Conservation (phyloP, 257 asterid genomes). For the Przewalskia tangutica region DNA sequence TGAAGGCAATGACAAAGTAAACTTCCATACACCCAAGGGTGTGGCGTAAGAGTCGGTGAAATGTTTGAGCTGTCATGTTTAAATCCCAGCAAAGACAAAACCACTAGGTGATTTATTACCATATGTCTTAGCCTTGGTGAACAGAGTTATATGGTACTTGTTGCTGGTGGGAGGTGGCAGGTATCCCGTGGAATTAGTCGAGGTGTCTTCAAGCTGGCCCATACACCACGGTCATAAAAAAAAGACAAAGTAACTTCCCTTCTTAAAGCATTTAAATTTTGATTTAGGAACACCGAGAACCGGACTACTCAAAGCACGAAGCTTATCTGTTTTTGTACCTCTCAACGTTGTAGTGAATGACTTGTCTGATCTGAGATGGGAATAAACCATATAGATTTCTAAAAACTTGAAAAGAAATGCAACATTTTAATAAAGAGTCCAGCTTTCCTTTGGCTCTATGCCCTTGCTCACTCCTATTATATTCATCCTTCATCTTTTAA, state of each 20-base stretch:
- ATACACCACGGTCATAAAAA: too few species aligned
- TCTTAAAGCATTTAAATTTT: background rate
- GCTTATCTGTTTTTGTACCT: background rate
- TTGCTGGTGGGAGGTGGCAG: too few species aligned
- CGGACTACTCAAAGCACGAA: background rate
- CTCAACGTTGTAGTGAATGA: background rate
- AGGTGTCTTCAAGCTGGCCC: too few species aligned
- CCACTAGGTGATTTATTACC: too few species aligned
- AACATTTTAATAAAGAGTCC: background rate
- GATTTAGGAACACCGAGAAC: background rate
- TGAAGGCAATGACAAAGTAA: background rate
- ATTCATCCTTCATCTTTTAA: background rate
- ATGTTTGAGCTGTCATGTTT: too few species aligned
- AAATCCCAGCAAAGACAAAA: too few species aligned
- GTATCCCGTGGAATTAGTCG: too few species aligned
- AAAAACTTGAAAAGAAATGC: background rate
- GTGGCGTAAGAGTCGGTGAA: too few species aligned
- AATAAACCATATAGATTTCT: background rate
- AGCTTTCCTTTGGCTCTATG: background rate
- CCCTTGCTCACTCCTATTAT: background rate
- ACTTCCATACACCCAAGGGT: too few species aligned
- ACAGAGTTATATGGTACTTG: too few species aligned
- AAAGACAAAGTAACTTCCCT: background rate
- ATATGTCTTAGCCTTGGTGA: too few species aligned
- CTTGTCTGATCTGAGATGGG: background rate